Percentiles rank a stretch among this genome's conserved stretches.
These are phyloP conservation scores for Aschersonia sp. DNA, from an alignment of 2,329 filamentous ascomycete genomes.

Conservation along the genomic window DNA sequence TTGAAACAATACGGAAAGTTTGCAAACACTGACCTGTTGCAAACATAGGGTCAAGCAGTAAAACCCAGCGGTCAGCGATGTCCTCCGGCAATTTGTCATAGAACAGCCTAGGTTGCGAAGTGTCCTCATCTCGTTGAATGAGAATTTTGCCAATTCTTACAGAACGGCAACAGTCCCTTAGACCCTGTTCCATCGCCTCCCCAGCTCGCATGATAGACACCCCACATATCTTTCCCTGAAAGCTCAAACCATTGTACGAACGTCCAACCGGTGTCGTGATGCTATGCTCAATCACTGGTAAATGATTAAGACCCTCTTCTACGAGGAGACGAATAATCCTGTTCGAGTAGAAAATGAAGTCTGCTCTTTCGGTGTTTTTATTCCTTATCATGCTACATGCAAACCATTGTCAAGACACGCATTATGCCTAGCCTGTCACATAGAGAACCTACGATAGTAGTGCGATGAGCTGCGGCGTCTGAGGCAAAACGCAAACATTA, in stretches of 20 bases:
- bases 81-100: slow-evolving; percentile 96
- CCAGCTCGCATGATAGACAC: slow-evolving; percentile 98
- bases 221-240: slow-evolving; percentile 96
- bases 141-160: slow-evolving; percentile 97
- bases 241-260: slow-evolving; percentile 79
- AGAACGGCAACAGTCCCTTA: slow-evolving; percentile 93
- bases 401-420: not conserved
- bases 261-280: slow-evolving; percentile 86
- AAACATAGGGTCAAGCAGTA: slow-evolving; percentile 97
- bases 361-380: slow-evolving; percentile 74
- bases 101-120: slow-evolving; percentile 78
- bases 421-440: not conserved
- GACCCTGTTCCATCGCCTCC: slow-evolving; percentile 95
- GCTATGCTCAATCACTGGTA: slow-evolving; percentile 77
- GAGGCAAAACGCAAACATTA: slow-evolving; percentile 79
- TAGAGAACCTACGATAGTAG: slow-evolving; percentile 70
- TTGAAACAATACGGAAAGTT: not conserved
- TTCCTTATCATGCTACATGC: slow-evolving; percentile 80
- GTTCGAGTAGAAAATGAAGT: slow-evolving; percentile 99
- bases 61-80: slow-evolving; percentile 82
- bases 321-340: slow-evolving; percentile 92
- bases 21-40: slow-evolving; percentile 56
- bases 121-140: slow-evolving; percentile 95
- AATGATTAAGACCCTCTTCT: slow-evolving; percentile 92
- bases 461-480: slow-evolving; percentile 94